Evolutionary conservation across 805 yeast species (phyloP).

Genomic region (Saturnispora serradocipensis): DNA sequence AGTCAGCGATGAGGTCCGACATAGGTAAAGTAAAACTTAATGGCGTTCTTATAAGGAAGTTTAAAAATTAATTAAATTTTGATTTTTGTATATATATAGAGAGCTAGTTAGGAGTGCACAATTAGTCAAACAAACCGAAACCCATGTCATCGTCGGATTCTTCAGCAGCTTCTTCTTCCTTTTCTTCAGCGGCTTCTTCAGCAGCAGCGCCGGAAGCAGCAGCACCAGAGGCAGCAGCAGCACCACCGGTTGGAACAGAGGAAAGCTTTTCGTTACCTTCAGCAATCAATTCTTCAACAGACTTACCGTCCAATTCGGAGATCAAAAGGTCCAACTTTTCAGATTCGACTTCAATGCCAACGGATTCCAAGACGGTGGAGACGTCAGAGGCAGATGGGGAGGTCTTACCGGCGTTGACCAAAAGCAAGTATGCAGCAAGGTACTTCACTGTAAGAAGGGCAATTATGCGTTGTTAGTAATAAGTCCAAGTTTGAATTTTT

Average conservation of each 20-base stretch:
- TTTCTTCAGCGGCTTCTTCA: slow-evolving; percentile 50
- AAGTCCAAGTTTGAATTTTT: background rate
- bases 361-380: slow-evolving; percentile 61
- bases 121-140: slow-evolving; percentile 94
- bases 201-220: slow-evolving; percentile 47
- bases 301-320: slow-evolving; percentile 71
- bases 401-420: slow-evolving; percentile 80
- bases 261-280: slow-evolving; percentile 77
- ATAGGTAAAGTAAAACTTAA: background rate
- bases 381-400: slow-evolving; percentile 74
- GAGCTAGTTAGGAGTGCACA: slow-evolving; percentile 7
- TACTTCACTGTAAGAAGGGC: slow-evolving; percentile 50
- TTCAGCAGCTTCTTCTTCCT: slow-evolving; percentile 41
- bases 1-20: slow-evolving; percentile 1
- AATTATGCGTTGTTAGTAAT: background rate
- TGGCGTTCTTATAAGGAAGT: background rate
- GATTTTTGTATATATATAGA: background rate
- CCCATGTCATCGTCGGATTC: slow-evolving; percentile 61
- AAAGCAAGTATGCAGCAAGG: slow-evolving; percentile 89
- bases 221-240: slow-evolving; percentile 57
- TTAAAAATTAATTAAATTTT: background rate
- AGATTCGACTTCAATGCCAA: slow-evolving; percentile 75
- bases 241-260: slow-evolving; percentile 76
- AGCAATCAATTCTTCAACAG: slow-evolving; percentile 64
- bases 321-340: slow-evolving; percentile 63